These are phyloP conservation scores for Penicillium atrosanguineum DNA, from an alignment of 495 filamentous ascomycete species.

Conservation along the genomic window DNA sequence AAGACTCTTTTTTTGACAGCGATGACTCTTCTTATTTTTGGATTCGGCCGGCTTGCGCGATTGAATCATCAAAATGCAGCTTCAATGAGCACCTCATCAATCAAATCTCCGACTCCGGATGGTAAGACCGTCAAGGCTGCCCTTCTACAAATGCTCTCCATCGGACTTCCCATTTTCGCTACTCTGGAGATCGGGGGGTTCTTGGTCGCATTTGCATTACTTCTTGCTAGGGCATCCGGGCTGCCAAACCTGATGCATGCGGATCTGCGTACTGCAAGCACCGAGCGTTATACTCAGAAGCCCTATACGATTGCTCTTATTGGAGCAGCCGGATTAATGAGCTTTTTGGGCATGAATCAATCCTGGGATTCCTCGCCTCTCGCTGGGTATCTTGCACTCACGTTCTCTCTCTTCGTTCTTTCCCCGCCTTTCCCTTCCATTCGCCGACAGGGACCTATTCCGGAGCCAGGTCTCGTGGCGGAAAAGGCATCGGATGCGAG, in stretches of 20 bases:
- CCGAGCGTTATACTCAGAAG: constrained; percentile 30
- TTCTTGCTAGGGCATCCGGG: constrained; percentile 45
- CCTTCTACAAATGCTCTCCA: constrained; percentile 27
- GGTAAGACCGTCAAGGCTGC: constrained; percentile 12
- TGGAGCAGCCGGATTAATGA: constrained; percentile 23
- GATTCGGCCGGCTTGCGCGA: constrained; percentile 22
- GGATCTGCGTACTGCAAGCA: constrained; percentile 4
- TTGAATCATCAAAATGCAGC: constrained; percentile 5
- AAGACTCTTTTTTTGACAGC: constrained; percentile 24
- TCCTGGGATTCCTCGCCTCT: constrained; percentile 31
- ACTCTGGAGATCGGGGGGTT: constrained; percentile 54
- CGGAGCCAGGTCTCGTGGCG: constrained; percentile 28
- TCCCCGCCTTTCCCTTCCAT: constrained; percentile 40
- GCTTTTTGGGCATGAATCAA: constrained; percentile 35
- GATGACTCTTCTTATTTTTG: constrained; percentile 30
- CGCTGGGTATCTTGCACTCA: constrained; percentile 47
- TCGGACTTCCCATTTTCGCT: constrained; percentile 57
- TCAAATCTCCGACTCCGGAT: constrained; percentile 20
- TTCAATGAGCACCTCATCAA: constrained; percentile 1
- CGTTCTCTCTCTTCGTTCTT: constrained; percentile 41
- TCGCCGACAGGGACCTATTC: constrained; percentile 20
- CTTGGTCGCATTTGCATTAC: constrained; percentile 48
- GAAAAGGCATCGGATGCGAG: constrained; percentile 11
- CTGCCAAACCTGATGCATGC: constrained; percentile 28
- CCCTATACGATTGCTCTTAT: constrained; percentile 29